Evolutionary conservation across 2,329 filamentous ascomycete species (phyloP).

Genomic region (Gyromitra esculenta): DNA sequence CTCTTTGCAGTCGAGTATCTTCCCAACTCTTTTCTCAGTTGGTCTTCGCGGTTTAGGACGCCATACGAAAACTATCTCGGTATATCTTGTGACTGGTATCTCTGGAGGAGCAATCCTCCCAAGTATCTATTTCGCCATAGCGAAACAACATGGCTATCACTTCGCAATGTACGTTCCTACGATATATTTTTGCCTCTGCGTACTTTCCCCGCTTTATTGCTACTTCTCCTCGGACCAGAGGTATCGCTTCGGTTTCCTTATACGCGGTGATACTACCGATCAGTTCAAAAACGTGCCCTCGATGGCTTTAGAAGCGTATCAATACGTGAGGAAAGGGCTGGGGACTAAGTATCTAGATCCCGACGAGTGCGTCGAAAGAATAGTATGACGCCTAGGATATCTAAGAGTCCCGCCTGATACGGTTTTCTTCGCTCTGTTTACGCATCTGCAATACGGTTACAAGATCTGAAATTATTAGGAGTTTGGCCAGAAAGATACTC

Average conservation of each 20-base stretch:
- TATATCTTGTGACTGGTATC: constrained; percentile 77
- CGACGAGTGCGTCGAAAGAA: neutral
- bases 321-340: neutral
- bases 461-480: neutral
- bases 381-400: neutral
- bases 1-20: constrained; percentile 70
- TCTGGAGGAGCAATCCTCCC: constrained; percentile 76
- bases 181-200: constrained; percentile 57
- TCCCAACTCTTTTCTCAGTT: constrained; percentile 81
- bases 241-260: neutral
- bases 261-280: constrained; percentile 23
- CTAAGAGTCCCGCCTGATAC: neutral
- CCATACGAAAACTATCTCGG: constrained; percentile 79
- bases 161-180: constrained; percentile 73
- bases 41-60: constrained; percentile 79
- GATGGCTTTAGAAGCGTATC: constrained; percentile 11
- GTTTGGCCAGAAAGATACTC: too few species aligned
- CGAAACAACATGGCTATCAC: constrained; percentile 67
- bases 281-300: constrained; percentile 5
- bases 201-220: constrained; percentile 38
- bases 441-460: neutral
- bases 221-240: constrained; percentile 16
- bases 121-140: constrained; percentile 74
- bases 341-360: neutral
- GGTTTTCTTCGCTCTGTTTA: neutral